Conservation (phyloP, 495 filamentous ascomycete genomes). For the Hyaloscypha hepaticicola region DNA sequence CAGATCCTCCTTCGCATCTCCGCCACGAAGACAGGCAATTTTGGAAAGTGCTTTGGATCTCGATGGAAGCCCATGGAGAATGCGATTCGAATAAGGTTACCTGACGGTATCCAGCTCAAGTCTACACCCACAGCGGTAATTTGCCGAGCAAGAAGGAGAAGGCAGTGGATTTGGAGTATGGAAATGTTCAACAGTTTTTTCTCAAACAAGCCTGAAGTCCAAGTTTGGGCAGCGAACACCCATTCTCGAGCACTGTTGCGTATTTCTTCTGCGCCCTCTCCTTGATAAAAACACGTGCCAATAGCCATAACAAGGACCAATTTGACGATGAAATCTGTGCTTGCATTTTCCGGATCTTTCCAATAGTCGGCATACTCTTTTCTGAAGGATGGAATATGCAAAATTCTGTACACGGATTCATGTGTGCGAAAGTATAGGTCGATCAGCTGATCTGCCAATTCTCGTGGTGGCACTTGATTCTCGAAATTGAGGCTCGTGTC, state of each 20-base stretch:
- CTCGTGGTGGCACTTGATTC: conserved; percentile 44
- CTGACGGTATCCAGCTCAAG: conserved; percentile 57
- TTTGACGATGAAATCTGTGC: conserved; percentile 37
- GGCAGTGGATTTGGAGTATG: conserved; percentile 54
- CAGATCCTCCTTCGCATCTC: conserved; percentile 71
- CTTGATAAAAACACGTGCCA: conserved; percentile 38
- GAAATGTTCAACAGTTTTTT: conserved; percentile 54
- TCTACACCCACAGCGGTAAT: conserved; percentile 55
- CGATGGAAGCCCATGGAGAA: conserved; percentile 61
- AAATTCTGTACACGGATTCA: conserved; percentile 50
- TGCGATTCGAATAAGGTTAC: conserved; percentile 55
- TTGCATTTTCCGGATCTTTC: not conserved
- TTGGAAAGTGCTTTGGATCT: conserved; percentile 47
- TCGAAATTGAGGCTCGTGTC: conserved; percentile 37
- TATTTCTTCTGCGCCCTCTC: not conserved
- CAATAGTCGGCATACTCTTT: conserved; percentile 39
- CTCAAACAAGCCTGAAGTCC: conserved; percentile 51
- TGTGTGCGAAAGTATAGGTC: conserved; percentile 45
- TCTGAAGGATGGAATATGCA: conserved; percentile 58
- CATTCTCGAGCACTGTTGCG: conserved; percentile 32
- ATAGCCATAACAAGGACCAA: conserved; percentile 55
- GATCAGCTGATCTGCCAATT: conserved; percentile 46
- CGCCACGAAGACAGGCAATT: conserved; percentile 46
- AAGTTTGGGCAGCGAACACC: conserved; percentile 54
- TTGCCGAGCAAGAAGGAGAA: conserved; percentile 60